Percentiles rank a stretch among this genome's conserved stretches.
Conservation (phyloP, 345 rosid species). For the Bruguiera sexangula region DNA sequence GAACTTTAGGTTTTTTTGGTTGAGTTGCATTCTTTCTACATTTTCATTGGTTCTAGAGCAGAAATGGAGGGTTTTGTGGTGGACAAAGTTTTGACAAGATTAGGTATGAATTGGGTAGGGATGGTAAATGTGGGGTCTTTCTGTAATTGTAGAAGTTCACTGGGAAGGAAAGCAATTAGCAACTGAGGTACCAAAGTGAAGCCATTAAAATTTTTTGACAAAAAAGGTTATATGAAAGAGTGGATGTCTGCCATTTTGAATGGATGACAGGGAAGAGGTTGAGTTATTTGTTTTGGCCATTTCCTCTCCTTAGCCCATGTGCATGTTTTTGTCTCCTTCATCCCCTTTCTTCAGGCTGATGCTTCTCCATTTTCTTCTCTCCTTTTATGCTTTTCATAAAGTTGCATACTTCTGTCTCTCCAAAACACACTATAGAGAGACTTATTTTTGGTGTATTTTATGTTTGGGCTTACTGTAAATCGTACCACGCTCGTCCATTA, state of each 20-base stretch:
- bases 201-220: not conserved
- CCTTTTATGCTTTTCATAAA: constrained; percentile 35
- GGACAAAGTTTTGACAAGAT: constrained; percentile 23
- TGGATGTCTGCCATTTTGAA: constrained; percentile 22
- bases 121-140: constrained; percentile 19
- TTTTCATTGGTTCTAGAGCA: constrained; percentile 11
- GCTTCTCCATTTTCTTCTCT: constrained; percentile 21
- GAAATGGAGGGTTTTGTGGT: constrained; percentile 11
- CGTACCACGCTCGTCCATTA: too few relatives aligned
- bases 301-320: constrained; percentile 9
- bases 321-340: constrained; percentile 21
- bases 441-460: too few relatives aligned
- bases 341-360: not conserved
- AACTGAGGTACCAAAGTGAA: not conserved
- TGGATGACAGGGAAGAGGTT: constrained; percentile 9
- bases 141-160: constrained; percentile 7
- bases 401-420: constrained; percentile 2
- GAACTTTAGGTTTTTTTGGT: constrained; percentile 1
- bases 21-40: constrained; percentile 24
- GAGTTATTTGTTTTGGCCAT: constrained; percentile 6
- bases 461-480: too few relatives aligned
- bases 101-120: not conserved
- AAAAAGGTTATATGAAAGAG: not conserved
- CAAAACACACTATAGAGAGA: too few relatives aligned
- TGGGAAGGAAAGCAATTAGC: constrained; percentile 16